Evolutionary conservation across 176 grass and related monocot genomes (phyloP).

Genomic region (Eragrostis nindensis): DNA sequence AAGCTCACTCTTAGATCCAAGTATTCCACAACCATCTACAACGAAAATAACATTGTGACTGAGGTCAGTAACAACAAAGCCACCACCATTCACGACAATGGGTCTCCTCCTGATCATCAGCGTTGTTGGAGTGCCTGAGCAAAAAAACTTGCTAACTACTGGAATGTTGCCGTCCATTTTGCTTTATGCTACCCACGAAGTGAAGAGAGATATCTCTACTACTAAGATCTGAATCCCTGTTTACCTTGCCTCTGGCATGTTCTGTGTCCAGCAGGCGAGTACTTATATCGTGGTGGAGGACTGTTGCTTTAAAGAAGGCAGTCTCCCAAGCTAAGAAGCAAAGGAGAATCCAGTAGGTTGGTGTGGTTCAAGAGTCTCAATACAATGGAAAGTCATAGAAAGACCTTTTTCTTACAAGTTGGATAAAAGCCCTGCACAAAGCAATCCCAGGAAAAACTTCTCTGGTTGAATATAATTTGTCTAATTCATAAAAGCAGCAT

Average conservation of each 20-base stretch:
- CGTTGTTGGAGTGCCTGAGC: slow-evolving; percentile 45
- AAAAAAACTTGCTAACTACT: slow-evolving; percentile 87
- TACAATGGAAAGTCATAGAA: slow-evolving; percentile 38
- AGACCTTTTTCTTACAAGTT: slow-evolving; percentile 42
- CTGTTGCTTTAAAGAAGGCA: slow-evolving; percentile 33
- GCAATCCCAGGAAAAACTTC: slow-evolving; percentile 29
- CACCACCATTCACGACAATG: slow-evolving; percentile 67
- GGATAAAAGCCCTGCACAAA: slow-evolving; percentile 50
- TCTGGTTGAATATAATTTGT: slow-evolving; percentile 41
- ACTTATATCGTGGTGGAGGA: slow-evolving; percentile 49
- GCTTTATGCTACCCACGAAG: slow-evolving; percentile 22
- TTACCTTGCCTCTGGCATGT: slow-evolving; percentile 45
- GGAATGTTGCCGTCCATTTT: slow-evolving; percentile 57
- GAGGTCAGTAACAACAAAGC: slow-evolving; percentile 76
- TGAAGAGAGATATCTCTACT: slow-evolving; percentile 14
- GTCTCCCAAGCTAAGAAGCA: slow-evolving; percentile 54
- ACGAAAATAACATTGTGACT: slow-evolving; percentile 57
- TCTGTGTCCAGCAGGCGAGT: slow-evolving; percentile 19
- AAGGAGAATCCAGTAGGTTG: slow-evolving; percentile 47
- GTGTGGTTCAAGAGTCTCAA: slow-evolving; percentile 39
- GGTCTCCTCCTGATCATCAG: slow-evolving; percentile 81
- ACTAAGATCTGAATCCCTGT: slow-evolving; percentile 27
- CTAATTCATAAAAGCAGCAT: slow-evolving; percentile 52
- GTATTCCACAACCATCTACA: slow-evolving; percentile 84
- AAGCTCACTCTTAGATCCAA: slow-evolving; percentile 75